Evolutionary conservation across 2,329 filamentous ascomycete species (phyloP).

Genomic region (Cladophialophora immunda): DNA sequence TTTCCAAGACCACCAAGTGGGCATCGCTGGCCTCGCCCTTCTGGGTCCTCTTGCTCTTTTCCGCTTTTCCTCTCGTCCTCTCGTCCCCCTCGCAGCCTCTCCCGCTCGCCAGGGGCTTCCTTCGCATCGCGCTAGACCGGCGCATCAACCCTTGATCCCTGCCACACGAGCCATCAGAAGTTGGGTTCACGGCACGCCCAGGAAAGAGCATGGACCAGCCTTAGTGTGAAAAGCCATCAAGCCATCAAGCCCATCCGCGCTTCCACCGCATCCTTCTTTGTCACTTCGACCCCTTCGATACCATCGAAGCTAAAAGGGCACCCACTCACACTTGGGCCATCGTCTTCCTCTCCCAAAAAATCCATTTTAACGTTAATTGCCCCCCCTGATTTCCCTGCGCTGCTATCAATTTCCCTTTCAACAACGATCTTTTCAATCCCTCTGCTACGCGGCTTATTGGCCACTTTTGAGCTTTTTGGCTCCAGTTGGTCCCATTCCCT

Average conservation of each 20-base stretch:
- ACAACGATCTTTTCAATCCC: slow-evolving; percentile 24
- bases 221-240: slow-evolving; percentile 18
- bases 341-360: slow-evolving; percentile 18
- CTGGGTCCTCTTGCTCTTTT: slow-evolving; percentile 9
- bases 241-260: too few relatives aligned
- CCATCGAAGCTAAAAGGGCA: slow-evolving; percentile 22
- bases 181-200: slow-evolving; percentile 14
- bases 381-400: slow-evolving; percentile 32
- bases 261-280: slow-evolving; percentile 26
- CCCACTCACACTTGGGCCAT: slow-evolving; percentile 22
- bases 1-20: not conserved
- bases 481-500: slow-evolving; percentile 30
- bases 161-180: not conserved
- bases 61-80: slow-evolving; percentile 1
- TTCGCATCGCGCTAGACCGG: not conserved
- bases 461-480: slow-evolving; percentile 18
- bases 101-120: slow-evolving; percentile 13
- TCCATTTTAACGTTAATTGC: slow-evolving; percentile 31
- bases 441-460: slow-evolving; percentile 27
- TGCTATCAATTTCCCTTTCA: slow-evolving; percentile 35
- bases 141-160: slow-evolving; percentile 17
- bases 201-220: slow-evolving; percentile 18
- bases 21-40: not conserved
- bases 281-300: slow-evolving; percentile 21
- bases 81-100: not conserved